Base-by-base conservation (phyloP, 1,284 basidiomycete species). In the Gymnopus androsaceus region DNA sequence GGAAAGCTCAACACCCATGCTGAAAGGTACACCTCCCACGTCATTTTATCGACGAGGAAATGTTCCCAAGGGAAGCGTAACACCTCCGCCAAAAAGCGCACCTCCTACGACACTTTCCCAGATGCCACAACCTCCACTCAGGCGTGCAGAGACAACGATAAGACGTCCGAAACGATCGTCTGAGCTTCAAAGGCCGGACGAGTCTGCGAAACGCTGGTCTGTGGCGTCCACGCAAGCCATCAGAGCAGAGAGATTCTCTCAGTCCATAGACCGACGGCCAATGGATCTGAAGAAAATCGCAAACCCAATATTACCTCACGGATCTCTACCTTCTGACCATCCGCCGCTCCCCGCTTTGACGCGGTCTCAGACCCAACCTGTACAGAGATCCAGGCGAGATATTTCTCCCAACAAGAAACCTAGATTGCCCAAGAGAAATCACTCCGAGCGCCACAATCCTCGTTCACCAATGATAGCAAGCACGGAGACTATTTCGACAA, bases 111-210 rank as follows among this genome's bases (percentile, higher is more conserved):
- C 33, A 8, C 5, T 21, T 7, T 11, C n/a, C 3, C 3, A 17
- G 23, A 19, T 21, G 17, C 27, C 28, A 17, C 19, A 14, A 48
- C 31, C 15, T 12, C 17, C 21, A 3, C 30, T 50, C 34, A 34
- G 48, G 23, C 48, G 48, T 28, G 48, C 48, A 38, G 48, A 50
- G 36, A 50, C 48, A 25, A 30, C 48, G 33, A 27, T 50, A 28
- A 50, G 36, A 37, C 48, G 48, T 7, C 48, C 48, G 7, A 50
- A 30, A 38, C 48, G 48, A 25, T 50, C 48, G 6, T 38, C 14
- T 17, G 48, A 50, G 3, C 48, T 50, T 11, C 21, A 50, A 19
- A 25, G 33, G n/a, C 48, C 36, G 14, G 25, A 50, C 8, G 34
- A 50, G 9, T n/a, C 34, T 12, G 8, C 9, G 23, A 38, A 27